Base-by-base conservation (phyloP, 2,329 filamentous ascomycete genomes). In the Sporothrix inflata region DNA sequence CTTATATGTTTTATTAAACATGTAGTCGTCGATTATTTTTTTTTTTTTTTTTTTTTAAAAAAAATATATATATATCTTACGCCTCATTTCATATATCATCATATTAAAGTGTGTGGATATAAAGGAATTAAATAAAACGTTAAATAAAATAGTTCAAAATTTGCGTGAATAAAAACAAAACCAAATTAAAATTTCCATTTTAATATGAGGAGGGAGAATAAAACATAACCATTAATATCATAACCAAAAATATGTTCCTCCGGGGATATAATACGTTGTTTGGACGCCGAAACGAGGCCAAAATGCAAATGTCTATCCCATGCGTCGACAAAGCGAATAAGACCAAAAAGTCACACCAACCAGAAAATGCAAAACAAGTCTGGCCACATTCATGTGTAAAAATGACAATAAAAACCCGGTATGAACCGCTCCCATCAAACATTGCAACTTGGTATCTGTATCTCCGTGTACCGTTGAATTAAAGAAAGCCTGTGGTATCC, bases 401-500 rank as follows among this genome's bases (percentile, higher is more conserved):
- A 16, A 19, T 40, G 7, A 30, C 27, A 47, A 49, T 11, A n/a
- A 24, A 66, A 66, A 34, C 11, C 7, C n/a, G 49, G 49, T 14
- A 30, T 47, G 16, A n/a, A 47, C 2, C n/a, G 3, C 0, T 49
- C 24, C 24, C 21, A 47, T 66, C 24, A 30, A 19, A n/a, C 14
- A 66, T 49, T 66, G 24, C 61, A 30, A 14, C 42, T 66, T 30
- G 40, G 40, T 49, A 49, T 27, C 42, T 42, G 40, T 66, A 47
- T 34, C n/a, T 47, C 40, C 21, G 42, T 30, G n/a, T 24, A 24
- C 3, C 24, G 27, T 34, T 14, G 14, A 21, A 14, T 67, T n/a
- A 67, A n/a, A 67, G 45, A 47, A 51, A 67, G 8, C 63, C 45
- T 9, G 67, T 70, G 16, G 71, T 60, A 66, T 77, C 76, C 53